Base-by-base conservation (phyloP, 805 yeast genomes). In the Candida ponderosae region DNA sequence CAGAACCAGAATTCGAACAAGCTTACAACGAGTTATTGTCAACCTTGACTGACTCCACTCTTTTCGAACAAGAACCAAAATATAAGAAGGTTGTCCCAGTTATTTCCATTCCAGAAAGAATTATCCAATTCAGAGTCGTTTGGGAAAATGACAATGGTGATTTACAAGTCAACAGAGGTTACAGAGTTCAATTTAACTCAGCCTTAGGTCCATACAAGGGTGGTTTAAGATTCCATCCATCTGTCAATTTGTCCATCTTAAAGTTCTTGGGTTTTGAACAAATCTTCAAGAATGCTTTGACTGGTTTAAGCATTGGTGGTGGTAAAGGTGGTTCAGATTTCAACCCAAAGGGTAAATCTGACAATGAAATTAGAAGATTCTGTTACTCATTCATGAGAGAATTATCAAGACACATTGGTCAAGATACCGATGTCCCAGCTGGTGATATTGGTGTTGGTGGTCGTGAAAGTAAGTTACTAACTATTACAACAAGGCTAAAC, bases 391-490 rank as follows among this genome's bases (percentile, higher is more conserved):
- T 90, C 76, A 90, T 90, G 96, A 74, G 86, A 65, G 96, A 90
- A 70, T 79, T 90, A 56, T 79, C 89, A 49, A 82, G 95, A 66
- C 89, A 89, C 79, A 90, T 90, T 68, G 98, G 97, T 46, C 88
- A 83, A 60, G 90, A 85, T 67, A 87, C 95, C 43, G 98, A 90
- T 70, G 97, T 93, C 39, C 98, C 98, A 60, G 98, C 98, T 51
- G 98, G 98, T 68, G 98, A 90, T 69, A 90, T 90, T 64, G 96
- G 95, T 75, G 95, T 87, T 47, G 96, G 96, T 71, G 97, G 96
- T 56, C 79, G 94, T 66, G 63, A 21, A 21, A 21, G 23, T 21
- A 21, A 21, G 23, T 21, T n/a, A n/a, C n/a, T n/a, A n/a, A n/a
- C n/a, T n/a, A n/a, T n/a, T n/a, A n/a, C n/a, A n/a, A n/a, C n/a